phyloP scores from a whole-genome alignment of 192 early-diverging fungal genomes.

The Funneliformis geosporum region DNA sequence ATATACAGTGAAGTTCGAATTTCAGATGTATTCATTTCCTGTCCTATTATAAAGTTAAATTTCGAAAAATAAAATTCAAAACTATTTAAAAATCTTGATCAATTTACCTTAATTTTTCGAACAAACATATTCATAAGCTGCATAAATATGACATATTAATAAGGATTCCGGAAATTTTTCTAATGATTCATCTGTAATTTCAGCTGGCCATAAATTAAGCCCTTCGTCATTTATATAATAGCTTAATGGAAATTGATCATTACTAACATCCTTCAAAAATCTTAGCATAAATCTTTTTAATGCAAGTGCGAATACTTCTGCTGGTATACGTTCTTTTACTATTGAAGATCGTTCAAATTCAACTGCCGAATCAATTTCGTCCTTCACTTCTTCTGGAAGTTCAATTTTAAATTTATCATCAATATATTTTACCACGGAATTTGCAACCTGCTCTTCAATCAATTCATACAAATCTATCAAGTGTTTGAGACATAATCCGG shows the following conservation, averaged over 20 bases:
- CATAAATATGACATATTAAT: background rate
- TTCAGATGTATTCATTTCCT: no score
- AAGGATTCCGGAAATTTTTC: background rate
- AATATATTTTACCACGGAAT: conserved; percentile 9
- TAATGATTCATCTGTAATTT: background rate
- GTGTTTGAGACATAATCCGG: conserved; percentile 14
- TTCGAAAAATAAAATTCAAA: no score
- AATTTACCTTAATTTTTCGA: background rate
- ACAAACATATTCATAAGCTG: background rate
- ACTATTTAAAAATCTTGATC: background rate
- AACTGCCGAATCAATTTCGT: background rate
- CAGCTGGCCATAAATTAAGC: conserved; percentile 6
- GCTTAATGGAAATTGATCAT: background rate
- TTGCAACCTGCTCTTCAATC: conserved; percentile 29
- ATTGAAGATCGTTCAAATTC: background rate
- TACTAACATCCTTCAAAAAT: background rate
- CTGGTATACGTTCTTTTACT: background rate
- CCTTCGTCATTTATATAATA: background rate
- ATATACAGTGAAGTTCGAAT: no score
- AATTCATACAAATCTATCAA: conserved; percentile 32
- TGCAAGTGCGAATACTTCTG: conserved; percentile 7
- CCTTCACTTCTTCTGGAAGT: background rate
- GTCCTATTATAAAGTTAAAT: no score
- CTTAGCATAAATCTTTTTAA: conserved; percentile 32
- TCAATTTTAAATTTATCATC: conserved; percentile 19